phyloP scores from a whole-genome alignment of 441 rosid species.

The Populus tomentosa region DNA sequence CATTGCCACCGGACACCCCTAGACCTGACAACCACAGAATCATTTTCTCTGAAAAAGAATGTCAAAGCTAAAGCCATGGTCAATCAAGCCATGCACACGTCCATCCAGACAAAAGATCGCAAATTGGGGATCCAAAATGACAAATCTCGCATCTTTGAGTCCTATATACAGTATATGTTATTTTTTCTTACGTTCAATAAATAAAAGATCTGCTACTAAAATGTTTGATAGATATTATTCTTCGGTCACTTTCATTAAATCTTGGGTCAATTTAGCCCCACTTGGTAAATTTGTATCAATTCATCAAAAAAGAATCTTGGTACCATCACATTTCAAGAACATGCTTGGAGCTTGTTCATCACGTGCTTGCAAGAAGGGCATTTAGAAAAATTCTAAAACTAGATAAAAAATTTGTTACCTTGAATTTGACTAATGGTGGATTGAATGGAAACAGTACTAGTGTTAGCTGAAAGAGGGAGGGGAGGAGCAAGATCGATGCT shows the following conservation, averaged over 20 bases:
- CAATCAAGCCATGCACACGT: constrained; percentile 48
- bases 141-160: constrained; percentile 9
- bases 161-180: not conserved
- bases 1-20: constrained; percentile 23
- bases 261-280: constrained; percentile 8
- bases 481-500: constrained; percentile 23
- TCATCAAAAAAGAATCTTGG: not conserved
- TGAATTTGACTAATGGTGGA: constrained; percentile 43
- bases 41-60: not conserved
- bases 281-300: not conserved
- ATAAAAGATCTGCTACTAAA: not conserved
- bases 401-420: constrained; percentile 34
- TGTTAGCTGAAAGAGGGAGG: not conserved
- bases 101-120: constrained; percentile 26
- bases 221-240: not conserved
- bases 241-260: constrained; percentile 18
- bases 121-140: constrained; percentile 18
- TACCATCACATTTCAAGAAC: not conserved
- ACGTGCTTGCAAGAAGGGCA: constrained; percentile 8
- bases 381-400: not conserved
- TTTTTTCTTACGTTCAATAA: not conserved
- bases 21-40: constrained; percentile 23
- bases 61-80: not conserved
- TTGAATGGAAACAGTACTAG: constrained; percentile 40
- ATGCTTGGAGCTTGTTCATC: not conserved